A percentile compares a stretch with the other conserved stretches of the same genome.
These are phyloP conservation scores for Fusarium graminum DNA, from an alignment of 2,329 filamentous ascomycete genomes.

Conservation along the genomic window DNA sequence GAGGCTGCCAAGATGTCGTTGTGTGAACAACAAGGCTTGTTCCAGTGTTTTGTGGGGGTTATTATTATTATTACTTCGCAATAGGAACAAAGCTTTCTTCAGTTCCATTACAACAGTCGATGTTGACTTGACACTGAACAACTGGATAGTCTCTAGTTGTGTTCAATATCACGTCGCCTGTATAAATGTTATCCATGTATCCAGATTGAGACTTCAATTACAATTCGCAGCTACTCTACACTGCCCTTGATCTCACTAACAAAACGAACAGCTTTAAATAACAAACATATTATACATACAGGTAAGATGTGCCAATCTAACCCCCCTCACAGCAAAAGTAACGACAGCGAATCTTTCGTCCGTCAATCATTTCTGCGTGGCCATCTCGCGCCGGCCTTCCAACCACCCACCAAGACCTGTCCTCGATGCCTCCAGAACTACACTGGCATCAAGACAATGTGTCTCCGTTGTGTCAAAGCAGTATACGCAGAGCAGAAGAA, in stretches of 20 bases:
- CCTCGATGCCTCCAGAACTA: slow-evolving; percentile 5
- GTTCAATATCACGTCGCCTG: not conserved
- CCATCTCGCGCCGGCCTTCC: slow-evolving; percentile 22
- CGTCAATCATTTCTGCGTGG: slow-evolving; percentile 24
- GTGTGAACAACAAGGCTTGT: not conserved
- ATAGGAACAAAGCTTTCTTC: not conserved
- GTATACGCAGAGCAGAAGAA: not conserved
- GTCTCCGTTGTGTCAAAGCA: slow-evolving; percentile 16
- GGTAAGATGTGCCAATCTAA: slow-evolving; percentile 11
- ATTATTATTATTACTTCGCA: not conserved
- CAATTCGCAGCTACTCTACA: not conserved
- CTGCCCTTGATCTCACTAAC: not conserved
- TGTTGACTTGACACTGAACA: not conserved
- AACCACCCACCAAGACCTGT: slow-evolving; percentile 15
- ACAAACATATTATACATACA: not conserved
- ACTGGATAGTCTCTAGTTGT: not conserved
- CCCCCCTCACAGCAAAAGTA: not conserved
- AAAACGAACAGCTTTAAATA: not conserved
- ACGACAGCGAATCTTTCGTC: slow-evolving; percentile 13
- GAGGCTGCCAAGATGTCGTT: not conserved
- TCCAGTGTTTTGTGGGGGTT: not conserved
- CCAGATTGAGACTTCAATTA: not conserved
- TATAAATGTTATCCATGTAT: not conserved
- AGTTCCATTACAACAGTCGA: not conserved
- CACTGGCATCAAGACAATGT: slow-evolving; percentile 5